Conservation (phyloP, 176 grass and related monocot species). For the Bromus sterilis region DNA sequence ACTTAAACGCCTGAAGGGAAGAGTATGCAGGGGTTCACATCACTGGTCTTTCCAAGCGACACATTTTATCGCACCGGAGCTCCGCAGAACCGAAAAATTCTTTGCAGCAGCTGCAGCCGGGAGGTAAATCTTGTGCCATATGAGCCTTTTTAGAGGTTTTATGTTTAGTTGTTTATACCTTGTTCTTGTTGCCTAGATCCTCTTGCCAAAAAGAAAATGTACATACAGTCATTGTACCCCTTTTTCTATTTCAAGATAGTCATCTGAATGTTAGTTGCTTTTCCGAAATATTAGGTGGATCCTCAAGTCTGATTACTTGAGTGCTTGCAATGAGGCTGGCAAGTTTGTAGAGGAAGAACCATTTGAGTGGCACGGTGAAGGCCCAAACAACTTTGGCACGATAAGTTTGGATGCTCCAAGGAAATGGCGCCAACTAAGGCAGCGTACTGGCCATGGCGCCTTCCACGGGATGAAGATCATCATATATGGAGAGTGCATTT, state of each 20-base stretch:
- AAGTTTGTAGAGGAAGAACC: conserved; percentile 78
- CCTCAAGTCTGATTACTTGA: conserved; percentile 80
- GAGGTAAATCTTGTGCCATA: conserved; percentile 42
- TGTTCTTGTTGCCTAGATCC: neutral
- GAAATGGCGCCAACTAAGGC: conserved; percentile 76
- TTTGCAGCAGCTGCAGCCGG: conserved; percentile 86
- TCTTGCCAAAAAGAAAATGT: neutral
- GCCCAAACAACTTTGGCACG: conserved; percentile 50
- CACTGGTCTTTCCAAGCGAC: conserved; percentile 95
- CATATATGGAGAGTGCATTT: conserved; percentile 92
- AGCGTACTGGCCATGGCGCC: conserved; percentile 67
- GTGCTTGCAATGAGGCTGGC: conserved; percentile 68
- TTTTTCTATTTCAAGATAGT: neutral
- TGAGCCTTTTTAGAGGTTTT: neutral
- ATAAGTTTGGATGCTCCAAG: conserved; percentile 82
- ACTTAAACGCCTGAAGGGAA: conserved; percentile 58
- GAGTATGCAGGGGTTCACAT: conserved; percentile 82
- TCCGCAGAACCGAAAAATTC: conserved; percentile 93
- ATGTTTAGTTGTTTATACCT: neutral
- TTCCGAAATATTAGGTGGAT: conserved; percentile 57
- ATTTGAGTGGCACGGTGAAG: conserved; percentile 64
- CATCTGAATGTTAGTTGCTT: neutral
- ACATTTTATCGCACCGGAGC: conserved; percentile 68
- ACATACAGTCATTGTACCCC: neutral
- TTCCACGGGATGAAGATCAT: conserved; percentile 71